Conservation (phyloP, 805 yeast species). For the Cyberlindnera suaveolens region DNA sequence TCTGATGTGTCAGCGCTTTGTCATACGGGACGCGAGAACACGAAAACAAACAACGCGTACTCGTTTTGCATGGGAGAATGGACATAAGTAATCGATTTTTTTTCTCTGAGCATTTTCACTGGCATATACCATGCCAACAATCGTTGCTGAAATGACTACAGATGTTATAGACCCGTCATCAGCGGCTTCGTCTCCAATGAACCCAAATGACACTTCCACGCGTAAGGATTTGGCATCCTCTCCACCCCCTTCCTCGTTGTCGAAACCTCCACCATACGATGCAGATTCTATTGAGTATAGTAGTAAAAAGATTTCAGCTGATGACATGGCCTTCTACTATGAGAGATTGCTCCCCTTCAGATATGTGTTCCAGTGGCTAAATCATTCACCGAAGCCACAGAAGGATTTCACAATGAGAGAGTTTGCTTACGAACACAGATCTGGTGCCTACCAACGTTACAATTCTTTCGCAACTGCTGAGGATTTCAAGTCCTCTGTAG, state of each 20-base stretch:
- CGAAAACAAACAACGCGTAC: no score
- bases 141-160: constrained; percentile 9
- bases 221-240: constrained; percentile 15
- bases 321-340: constrained; percentile 71
- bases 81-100: no score
- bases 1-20: no score
- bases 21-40: no score
- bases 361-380: constrained; percentile 80
- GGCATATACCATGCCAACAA: constrained; percentile 15
- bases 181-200: constrained; percentile 20
- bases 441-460: constrained; percentile 88
- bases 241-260: constrained; percentile 8
- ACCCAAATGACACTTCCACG: constrained; percentile 10
- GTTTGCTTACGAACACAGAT: constrained; percentile 83
- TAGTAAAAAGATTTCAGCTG: constrained; percentile 21
- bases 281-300: not conserved
- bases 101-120: no score
- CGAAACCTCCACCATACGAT: not conserved
- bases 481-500: constrained; percentile 75
- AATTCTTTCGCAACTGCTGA: constrained; percentile 61
- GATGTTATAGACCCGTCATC: constrained; percentile 14
- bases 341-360: constrained; percentile 69
- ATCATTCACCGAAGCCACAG: constrained; percentile 72
- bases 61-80: no score
- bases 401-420: constrained; percentile 84